A percentile compares a stretch with the other conserved stretches of the same genome.
phyloP scores from a whole-genome alignment of 2,329 filamentous ascomycete species.

The Pseudocercospora musae region DNA sequence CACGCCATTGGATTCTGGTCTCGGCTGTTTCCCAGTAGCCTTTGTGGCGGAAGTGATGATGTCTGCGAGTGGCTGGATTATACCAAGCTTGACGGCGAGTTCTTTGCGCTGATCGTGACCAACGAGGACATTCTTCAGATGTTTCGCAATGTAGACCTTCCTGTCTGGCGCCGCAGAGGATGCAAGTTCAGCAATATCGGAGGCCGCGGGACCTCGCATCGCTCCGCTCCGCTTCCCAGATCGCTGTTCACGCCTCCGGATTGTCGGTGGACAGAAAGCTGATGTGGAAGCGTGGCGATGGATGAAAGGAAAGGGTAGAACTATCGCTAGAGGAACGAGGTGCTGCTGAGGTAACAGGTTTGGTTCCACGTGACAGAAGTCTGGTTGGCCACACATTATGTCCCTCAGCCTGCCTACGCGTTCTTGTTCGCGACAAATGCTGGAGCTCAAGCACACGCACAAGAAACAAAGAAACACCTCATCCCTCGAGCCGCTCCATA shows the following conservation, averaged over 20 bases:
- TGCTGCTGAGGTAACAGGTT: neutral
- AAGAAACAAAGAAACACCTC: no score
- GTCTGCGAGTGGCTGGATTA: constrained; percentile 60
- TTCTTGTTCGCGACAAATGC: neutral
- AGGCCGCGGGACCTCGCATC: neutral
- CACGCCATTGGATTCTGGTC: constrained; percentile 49
- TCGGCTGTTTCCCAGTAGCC: constrained; percentile 44
- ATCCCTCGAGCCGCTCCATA: no score
- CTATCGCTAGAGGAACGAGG: neutral
- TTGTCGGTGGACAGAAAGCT: neutral
- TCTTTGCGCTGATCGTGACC: constrained; percentile 87
- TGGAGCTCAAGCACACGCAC: no score
- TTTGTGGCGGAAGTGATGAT: constrained; percentile 47
- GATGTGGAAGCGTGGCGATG: neutral
- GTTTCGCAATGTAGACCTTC: constrained; percentile 57
- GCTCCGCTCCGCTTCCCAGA: no score
- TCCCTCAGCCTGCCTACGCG: neutral
- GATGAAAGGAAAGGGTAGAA: neutral
- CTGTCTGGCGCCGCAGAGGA: constrained; percentile 34
- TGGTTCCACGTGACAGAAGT: neutral
- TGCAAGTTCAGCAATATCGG: constrained; percentile 19
- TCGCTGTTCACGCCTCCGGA: neutral
- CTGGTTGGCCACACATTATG: neutral
- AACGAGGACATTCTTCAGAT: constrained; percentile 83
- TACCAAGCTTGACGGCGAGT: constrained; percentile 67